Evolutionary conservation across 345 rosid species (phyloP), one percentile per base, ranked within the genome.

Genomic region (Lumnitzera racemosa): DNA sequence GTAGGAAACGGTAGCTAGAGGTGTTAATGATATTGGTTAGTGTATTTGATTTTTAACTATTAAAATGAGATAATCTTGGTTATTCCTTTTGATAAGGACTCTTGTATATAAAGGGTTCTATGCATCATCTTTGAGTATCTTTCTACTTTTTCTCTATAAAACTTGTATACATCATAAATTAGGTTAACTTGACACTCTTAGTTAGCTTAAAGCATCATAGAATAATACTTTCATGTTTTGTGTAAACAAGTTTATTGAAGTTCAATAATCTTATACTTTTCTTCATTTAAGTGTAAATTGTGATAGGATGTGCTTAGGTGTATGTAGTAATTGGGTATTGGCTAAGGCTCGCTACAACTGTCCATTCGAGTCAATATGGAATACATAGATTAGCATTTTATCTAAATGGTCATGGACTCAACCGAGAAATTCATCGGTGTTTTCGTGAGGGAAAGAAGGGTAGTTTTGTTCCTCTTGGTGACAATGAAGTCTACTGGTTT

Each of bases 251-350:
- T 27, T 27, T 27, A 27, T 27, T 27, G 31, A 27, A 27, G 31
- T 27, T 27, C 31, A 27, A 27, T 27, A 27, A 27, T 27, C 4
- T 27, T 27, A 27, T 5, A 27, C 5, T 27, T 16, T 81, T 78
- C 47, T 55, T 70, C 5, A 49, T 36, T 0, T 0, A 0, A 17
- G n/a, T 13, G 5, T 29, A 68, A 75, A 70, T 71, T 11, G 57
- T 72, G 63, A 70, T 80, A n/a, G 81, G 85, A 46, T 80, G 80
- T 53, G 81, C 77, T 11, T 80, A 81, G 60, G 66, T 77, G 48
- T 75, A 77, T 67, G 77, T 80, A 0, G 43, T 57, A 43, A 74
- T 77, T 46, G 78, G 76, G 12, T 57, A 52, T 5, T 71, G 72
- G 78, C 51, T 80, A 20, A 74, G 78, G 46, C 67, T 80, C 1